These are phyloP conservation scores for Trifolium pratense DNA, from an alignment of 306 rosid genomes.

Conservation along the genomic window DNA sequence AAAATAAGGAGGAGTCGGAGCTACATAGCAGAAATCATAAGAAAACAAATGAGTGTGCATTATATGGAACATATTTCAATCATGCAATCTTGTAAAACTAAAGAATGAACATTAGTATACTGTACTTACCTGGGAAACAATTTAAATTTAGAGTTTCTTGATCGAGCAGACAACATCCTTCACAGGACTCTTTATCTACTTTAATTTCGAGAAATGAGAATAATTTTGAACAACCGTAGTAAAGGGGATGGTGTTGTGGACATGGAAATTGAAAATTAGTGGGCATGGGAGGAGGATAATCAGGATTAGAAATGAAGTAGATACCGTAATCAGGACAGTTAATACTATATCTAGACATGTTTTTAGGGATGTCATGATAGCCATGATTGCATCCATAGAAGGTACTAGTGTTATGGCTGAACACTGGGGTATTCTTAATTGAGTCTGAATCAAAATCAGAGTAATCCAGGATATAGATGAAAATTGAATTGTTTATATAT, in stretches of 20 bases:
- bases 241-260: background rate
- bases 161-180: background rate
- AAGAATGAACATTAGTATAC: background rate
- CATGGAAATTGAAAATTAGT: background rate
- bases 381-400: slow-evolving; percentile 22
- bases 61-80: background rate
- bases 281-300: background rate
- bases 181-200: background rate
- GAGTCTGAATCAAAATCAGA: too few relatives aligned
- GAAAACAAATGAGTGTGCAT: background rate
- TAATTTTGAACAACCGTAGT: background rate
- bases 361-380: fast-evolving
- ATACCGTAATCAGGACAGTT: background rate
- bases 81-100: background rate
- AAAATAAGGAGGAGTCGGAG: background rate
- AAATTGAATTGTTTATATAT: background rate
- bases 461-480: background rate
- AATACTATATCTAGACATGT: background rate
- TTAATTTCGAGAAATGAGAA: background rate
- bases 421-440: background rate
- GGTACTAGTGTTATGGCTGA: background rate
- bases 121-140: background rate
- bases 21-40: background rate
- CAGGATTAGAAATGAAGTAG: background rate
- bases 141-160: background rate